Conservation (phyloP, 2,329 filamentous ascomycete genomes). For the Pseudogymnoascus sp. region DNA sequence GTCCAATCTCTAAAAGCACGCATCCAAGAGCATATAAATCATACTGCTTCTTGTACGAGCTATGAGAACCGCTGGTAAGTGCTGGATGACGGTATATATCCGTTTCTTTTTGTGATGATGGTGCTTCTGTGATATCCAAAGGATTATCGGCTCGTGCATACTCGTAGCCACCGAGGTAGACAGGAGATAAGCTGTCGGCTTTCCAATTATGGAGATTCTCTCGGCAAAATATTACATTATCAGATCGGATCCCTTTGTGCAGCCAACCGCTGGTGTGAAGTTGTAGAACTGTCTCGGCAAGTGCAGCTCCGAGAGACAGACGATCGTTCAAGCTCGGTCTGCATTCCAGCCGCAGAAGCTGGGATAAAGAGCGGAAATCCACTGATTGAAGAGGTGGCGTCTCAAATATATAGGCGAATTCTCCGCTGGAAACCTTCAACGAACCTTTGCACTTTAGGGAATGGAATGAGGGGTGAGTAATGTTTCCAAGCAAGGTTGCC, state of each 20-base stretch:
- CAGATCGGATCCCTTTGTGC: conserved; percentile 7
- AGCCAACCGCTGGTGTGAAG: conserved; percentile 16
- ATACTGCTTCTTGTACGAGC: conserved; percentile 15
- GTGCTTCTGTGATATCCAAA: conserved; percentile 13
- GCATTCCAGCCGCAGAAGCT: not conserved
- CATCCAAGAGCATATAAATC: conserved; percentile 16
- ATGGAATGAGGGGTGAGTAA: conserved; percentile 11
- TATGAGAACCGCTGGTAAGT: not conserved
- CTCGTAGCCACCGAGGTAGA: conserved; percentile 14
- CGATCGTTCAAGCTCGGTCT: conserved; percentile 10
- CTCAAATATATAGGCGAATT: conserved; percentile 14
- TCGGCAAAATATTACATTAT: not conserved
- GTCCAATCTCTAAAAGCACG: conserved; percentile 7
- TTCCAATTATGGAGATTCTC: not conserved
- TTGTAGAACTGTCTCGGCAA: conserved; percentile 13
- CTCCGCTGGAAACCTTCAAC: conserved; percentile 11
- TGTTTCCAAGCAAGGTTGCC: conserved; percentile 12
- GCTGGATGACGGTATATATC: conserved; percentile 14
- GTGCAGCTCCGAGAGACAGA: conserved; percentile 10
- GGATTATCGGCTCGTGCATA: conserved; percentile 13
- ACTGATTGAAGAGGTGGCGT: conserved; percentile 4
- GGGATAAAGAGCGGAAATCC: conserved; percentile 8
- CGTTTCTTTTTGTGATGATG: conserved; percentile 10
- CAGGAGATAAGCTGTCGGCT: not conserved
- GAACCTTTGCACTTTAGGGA: conserved; percentile 13